These are phyloP conservation scores for Rachicladosporium sp. DNA, from an alignment of 2,329 filamentous ascomycete genomes.

Conservation along the genomic window DNA sequence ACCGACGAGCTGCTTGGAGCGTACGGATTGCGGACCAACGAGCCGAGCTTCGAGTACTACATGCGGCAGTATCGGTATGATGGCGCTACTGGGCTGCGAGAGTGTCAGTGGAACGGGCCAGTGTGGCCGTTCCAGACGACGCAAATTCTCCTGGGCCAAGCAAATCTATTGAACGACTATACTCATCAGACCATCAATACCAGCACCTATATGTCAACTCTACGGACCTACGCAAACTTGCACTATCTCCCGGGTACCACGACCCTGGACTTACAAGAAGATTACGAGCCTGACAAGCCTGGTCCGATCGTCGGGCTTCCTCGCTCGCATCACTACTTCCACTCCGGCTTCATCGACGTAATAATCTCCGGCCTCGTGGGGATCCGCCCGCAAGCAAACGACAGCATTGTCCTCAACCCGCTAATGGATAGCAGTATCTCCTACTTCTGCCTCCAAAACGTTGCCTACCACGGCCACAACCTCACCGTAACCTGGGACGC, in stretches of 20 bases:
- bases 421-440: conserved; percentile 21
- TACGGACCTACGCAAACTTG: conserved; percentile 28
- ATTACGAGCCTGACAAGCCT: conserved; percentile 33
- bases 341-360: conserved; percentile 33
- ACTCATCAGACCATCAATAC: conserved; percentile 17
- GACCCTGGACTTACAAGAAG: conserved; percentile 30
- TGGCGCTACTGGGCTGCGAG: conserved; percentile 20
- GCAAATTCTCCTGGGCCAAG: conserved; percentile 28
- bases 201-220: conserved; percentile 25
- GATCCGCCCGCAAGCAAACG: conserved; percentile 27
- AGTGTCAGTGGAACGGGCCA: conserved; percentile 36
- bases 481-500: conserved; percentile 32
- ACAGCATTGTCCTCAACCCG: conserved; percentile 30
- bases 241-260: conserved; percentile 23
- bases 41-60: conserved; percentile 34
- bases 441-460: conserved; percentile 31
- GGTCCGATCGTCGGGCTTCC: conserved; percentile 30
- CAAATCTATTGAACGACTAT: conserved; percentile 33
- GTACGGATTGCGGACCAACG: conserved; percentile 30
- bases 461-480: conserved; percentile 31
- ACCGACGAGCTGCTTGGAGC: conserved; percentile 23
- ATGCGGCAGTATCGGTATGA: conserved; percentile 32
- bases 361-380: conserved; percentile 32
- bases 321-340: conserved; percentile 34
- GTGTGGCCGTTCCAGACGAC: conserved; percentile 35